Evolutionary conservation across 805 yeast species (phyloP), one percentile per base, ranked within the genome.

Genomic region (Kazachstania kunashirensis): DNA sequence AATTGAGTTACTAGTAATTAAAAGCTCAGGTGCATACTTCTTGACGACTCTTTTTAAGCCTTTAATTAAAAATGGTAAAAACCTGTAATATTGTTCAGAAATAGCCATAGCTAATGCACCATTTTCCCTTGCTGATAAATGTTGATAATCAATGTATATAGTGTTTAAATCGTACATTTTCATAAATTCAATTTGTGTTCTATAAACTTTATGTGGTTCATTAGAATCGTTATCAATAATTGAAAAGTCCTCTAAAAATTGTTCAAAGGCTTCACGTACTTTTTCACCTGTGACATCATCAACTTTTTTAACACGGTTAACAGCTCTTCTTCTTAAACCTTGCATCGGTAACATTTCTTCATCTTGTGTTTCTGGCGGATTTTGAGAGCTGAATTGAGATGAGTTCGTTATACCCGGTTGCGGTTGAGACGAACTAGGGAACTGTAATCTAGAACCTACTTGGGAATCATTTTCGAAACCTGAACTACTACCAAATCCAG

Each of bases 221-320:
- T 39, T 49, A 4, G 46, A 52, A 46, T 39, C 63, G 37, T 37
- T 43, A 30, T 40, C 46, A 6, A 60, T 64, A 31, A 72, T 73
- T 3, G 63, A 62, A 52, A 67, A 89, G 23, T 74, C 81, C 52
- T 77, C 82, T 38, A 89, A 61, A 52, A 89, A 89, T 45, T 71
- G 75, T 57, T 88, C 95, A 57, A 92, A 89, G 12, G 88, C 77
- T 58, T 85, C 95, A 30, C 89, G 74, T 13, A 92, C 96, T 48
- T 84, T 84, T 55, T 88, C 96, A 41, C 95, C 96, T 3, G 96
- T 85, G 32, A 77, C 75, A 63, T 92, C 98, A 19, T 75, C 75
- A 19, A 92, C 95, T 54, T 82, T 84, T 19, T 94, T 86, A 37
- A 89, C 84, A 19, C 77, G 76, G 40, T 73, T 67, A 41, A 79